These are phyloP conservation scores for Tylopilus plumbeoviolaceoides DNA, from an alignment of 768 basidiomycete genomes.

Conservation along the genomic window DNA sequence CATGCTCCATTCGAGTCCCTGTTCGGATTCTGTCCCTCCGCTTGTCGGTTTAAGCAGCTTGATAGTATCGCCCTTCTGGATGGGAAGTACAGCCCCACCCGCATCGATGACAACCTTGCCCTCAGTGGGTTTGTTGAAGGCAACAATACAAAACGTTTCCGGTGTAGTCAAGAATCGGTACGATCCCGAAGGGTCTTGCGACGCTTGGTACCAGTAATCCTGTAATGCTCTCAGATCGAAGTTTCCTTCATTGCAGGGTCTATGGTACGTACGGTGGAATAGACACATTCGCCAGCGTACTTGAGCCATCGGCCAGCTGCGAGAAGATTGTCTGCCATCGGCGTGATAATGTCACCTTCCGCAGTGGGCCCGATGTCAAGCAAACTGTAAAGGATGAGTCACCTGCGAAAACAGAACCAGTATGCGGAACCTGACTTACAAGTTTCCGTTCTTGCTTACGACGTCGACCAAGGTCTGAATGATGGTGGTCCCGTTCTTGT, in stretches of 20 bases:
- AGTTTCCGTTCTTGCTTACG: conserved; percentile 61
- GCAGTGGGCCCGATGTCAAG: conserved; percentile 41
- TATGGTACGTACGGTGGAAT: conserved; percentile 41
- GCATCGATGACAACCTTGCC: conserved; percentile 33
- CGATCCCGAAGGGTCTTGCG: conserved; percentile 33
- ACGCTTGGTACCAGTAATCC: conserved; percentile 48
- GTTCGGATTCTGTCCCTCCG: not conserved
- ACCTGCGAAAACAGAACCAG: no score
- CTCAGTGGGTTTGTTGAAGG: conserved; percentile 35
- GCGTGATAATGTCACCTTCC: conserved; percentile 48
- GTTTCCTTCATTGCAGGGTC: not conserved
- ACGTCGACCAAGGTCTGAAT: conserved; percentile 42
- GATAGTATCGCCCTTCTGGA: conserved; percentile 42
- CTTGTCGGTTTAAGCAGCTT: conserved; percentile 34
- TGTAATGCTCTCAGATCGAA: conserved; percentile 13
- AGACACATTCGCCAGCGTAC: conserved; percentile 48
- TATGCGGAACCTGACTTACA: conserved; percentile 30
- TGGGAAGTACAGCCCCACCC: conserved; percentile 36
- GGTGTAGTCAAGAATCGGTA: conserved; percentile 50
- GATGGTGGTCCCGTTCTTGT: conserved; percentile 35
- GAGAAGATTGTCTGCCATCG: conserved; percentile 44
- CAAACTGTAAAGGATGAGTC: conserved; percentile 30
- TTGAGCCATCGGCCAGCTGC: conserved; percentile 41
- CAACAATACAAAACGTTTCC: conserved; percentile 46
- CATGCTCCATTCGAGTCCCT: conserved; percentile 30